Percentiles rank a stretch among this genome's conserved stretches.
Conservation (phyloP, 2,329 filamentous ascomycete species). For the Waltergamsia citrina region DNA sequence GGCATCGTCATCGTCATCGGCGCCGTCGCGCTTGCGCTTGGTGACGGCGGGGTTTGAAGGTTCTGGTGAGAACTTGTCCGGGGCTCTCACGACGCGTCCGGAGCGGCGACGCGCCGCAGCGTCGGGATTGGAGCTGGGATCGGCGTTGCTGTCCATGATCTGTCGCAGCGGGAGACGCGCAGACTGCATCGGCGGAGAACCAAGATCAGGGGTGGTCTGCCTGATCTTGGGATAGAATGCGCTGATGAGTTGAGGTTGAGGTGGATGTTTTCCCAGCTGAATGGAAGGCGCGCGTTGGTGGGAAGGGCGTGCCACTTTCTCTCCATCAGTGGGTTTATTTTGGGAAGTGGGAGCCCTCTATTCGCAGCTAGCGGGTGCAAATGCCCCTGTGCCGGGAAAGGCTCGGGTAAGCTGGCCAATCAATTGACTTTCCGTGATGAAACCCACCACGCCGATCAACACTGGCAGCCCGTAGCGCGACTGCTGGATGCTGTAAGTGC, state of each 20-base stretch:
- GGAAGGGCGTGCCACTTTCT: conserved; percentile 3
- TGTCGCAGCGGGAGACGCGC: conserved; percentile 8
- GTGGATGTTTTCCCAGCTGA: conserved; percentile 1
- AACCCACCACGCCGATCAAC: too few relatives aligned
- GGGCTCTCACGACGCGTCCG: conserved; percentile 55
- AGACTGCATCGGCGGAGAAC: conserved; percentile 8
- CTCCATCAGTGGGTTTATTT: conserved; percentile 7
- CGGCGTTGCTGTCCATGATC: conserved; percentile 45
- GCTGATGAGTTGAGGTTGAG: not conserved
- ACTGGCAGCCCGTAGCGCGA: too few relatives aligned
- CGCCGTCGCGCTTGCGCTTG: conserved; percentile 50
- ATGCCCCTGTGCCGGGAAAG: conserved; percentile 1
- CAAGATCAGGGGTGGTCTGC: conserved; percentile 3
- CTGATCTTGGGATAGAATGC: conserved; percentile 1
- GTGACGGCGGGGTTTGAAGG: conserved; percentile 27
- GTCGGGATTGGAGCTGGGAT: conserved; percentile 39
- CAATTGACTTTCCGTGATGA: not conserved
- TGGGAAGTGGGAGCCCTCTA: conserved; percentile 1
- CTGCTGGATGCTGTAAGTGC: too few relatives aligned
- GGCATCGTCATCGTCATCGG: conserved; percentile 30
- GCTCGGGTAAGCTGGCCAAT: conserved; percentile 1
- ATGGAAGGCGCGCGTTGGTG: conserved; percentile 7
- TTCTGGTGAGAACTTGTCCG: conserved; percentile 46
- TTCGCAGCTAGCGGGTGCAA: not conserved
- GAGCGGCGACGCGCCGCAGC: conserved; percentile 53